phyloP scores from a whole-genome alignment of 1,284 basidiomycete species.

The Malassezia japonica region DNA sequence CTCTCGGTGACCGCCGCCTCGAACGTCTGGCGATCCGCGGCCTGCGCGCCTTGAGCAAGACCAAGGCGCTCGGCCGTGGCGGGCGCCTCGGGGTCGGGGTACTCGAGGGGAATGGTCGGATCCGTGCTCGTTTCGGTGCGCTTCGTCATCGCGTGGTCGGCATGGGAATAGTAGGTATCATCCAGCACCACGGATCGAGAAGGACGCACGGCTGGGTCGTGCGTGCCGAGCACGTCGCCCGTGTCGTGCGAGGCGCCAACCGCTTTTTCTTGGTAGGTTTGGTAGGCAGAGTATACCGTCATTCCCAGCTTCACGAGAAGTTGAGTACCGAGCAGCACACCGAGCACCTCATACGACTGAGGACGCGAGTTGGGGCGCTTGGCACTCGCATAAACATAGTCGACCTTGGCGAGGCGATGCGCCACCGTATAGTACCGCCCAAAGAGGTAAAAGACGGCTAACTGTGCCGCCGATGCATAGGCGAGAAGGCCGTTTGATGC shows the following conservation, averaged over 20 bases:
- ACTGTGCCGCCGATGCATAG: slow-evolving; percentile 43
- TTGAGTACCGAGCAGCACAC: slow-evolving; percentile 45
- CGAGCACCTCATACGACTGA: slow-evolving; percentile 48
- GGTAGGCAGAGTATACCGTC: neutral
- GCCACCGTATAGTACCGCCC: slow-evolving; percentile 48
- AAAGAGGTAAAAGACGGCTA: slow-evolving; percentile 49
- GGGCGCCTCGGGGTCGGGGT: slow-evolving; percentile 17
- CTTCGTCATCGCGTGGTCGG: neutral
- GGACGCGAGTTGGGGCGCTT: slow-evolving; percentile 21
- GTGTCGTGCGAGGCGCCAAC: no score
- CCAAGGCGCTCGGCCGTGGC: slow-evolving; percentile 8
- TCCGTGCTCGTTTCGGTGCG: neutral
- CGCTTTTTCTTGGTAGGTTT: slow-evolving; percentile 19
- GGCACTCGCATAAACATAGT: slow-evolving; percentile 35
- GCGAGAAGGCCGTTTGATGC: slow-evolving; percentile 26
- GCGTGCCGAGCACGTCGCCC: no score
- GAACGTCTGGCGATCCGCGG: neutral
- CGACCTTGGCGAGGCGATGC: slow-evolving; percentile 41
- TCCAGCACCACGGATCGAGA: slow-evolving; percentile 8
- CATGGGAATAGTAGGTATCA: slow-evolving; percentile 14
- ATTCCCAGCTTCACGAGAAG: slow-evolving; percentile 31
- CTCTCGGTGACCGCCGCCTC: slow-evolving; percentile 10
- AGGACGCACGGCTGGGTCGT: neutral
- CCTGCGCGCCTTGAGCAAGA: neutral
- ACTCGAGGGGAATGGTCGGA: slow-evolving; percentile 13